Evolutionary conservation across 495 filamentous ascomycete species (phyloP).

Genomic region (Pseudomonodictys pantanalensis): DNA sequence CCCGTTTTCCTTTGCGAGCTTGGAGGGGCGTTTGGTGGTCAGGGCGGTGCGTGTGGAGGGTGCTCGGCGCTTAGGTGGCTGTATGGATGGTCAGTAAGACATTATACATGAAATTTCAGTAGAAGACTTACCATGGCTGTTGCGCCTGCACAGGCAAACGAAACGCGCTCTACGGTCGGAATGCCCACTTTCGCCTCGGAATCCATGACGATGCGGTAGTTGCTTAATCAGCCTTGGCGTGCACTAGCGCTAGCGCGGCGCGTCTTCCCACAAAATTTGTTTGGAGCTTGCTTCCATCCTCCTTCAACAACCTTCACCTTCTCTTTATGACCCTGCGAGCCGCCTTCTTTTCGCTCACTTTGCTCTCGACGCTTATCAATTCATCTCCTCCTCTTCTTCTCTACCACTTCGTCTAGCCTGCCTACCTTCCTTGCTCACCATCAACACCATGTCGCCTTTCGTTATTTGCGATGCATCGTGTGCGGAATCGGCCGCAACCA

Average conservation of each 20-base stretch:
- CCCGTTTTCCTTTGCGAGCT: conserved; percentile 83
- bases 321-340: conserved; percentile 8
- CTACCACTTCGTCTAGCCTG: not conserved
- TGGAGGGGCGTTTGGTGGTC: conserved; percentile 59
- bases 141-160: not conserved
- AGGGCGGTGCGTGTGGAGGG: conserved; percentile 7
- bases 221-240: too few relatives aligned
- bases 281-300: too few relatives aligned
- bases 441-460: too few relatives aligned
- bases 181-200: too few relatives aligned
- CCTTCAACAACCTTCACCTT: too few relatives aligned
- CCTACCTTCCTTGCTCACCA: not conserved
- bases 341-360: not conserved
- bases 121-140: conserved; percentile 20
- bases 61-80: conserved; percentile 46
- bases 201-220: too few relatives aligned
- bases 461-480: too few relatives aligned
- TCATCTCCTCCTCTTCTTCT: too few relatives aligned
- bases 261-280: too few relatives aligned
- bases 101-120: not conserved
- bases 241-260: too few relatives aligned
- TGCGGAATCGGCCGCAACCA: too few relatives aligned
- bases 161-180: too few relatives aligned
- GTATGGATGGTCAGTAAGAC: not conserved
- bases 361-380: not conserved